Evolutionary conservation across 129 eudicot species (phyloP).

Genomic region (Centrapalus pauciflorus): DNA sequence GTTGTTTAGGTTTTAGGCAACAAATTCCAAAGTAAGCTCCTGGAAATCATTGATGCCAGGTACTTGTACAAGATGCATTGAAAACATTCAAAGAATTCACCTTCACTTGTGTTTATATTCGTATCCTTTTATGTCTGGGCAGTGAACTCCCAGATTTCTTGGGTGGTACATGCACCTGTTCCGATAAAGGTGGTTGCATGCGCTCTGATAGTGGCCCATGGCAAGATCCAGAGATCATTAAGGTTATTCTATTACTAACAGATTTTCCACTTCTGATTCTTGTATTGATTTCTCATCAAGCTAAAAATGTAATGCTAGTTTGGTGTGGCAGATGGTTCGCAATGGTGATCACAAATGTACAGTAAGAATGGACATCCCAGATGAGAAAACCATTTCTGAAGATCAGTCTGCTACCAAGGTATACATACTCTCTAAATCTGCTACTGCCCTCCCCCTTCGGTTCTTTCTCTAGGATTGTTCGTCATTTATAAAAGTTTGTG

Average conservation of each 20-base stretch:
- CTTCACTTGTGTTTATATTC: background rate
- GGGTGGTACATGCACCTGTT: slow-evolving; percentile 96
- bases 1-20: slow-evolving; percentile 73
- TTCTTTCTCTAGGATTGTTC: slow-evolving; percentile 2
- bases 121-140: slow-evolving; percentile 17
- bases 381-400: slow-evolving; percentile 65
- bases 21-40: slow-evolving; percentile 89
- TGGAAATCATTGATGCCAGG: slow-evolving; percentile 97
- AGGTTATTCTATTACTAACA: slow-evolving; percentile 38
- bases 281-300: background rate
- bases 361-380: slow-evolving; percentile 41
- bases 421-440: background rate
- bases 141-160: slow-evolving; percentile 96
- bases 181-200: slow-evolving; percentile 87
- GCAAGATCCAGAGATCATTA: slow-evolving; percentile 90
- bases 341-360: slow-evolving; percentile 82
- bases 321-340: slow-evolving; percentile 70
- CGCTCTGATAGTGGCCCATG: slow-evolving; percentile 93
- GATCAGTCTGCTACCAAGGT: slow-evolving; percentile 46
- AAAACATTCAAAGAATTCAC: background rate
- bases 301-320: background rate
- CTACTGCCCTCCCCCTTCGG: background rate
- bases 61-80: slow-evolving; percentile 13
- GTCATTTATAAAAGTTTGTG: background rate
- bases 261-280: background rate